phyloP scores from a whole-genome alignment of 2,329 filamentous ascomycete species.

The Penicillium aurantiogriseum region DNA sequence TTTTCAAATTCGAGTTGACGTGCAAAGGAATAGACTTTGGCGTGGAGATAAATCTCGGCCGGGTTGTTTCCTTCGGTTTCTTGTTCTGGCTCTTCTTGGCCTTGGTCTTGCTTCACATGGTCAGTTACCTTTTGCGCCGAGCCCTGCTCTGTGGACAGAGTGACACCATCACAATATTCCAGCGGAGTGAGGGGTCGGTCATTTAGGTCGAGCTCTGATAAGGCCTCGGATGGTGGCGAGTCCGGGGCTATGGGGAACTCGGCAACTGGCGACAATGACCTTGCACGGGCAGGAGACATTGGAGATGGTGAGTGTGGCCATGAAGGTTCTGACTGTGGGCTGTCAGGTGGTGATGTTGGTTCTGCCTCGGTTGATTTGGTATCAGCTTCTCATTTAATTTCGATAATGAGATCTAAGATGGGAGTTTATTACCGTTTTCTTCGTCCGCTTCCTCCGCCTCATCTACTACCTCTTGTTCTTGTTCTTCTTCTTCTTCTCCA shows the following conservation, averaged over 20 bases:
- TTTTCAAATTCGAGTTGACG: not conserved
- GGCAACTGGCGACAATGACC: not conserved
- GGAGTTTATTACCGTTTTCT: not conserved
- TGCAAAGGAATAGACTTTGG: conserved; percentile 10
- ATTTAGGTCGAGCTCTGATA: not conserved
- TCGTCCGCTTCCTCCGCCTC: not conserved
- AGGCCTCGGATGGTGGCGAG: not conserved
- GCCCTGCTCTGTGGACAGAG: not conserved
- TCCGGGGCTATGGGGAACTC: not conserved
- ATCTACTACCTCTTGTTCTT: not conserved
- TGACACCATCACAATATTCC: not conserved
- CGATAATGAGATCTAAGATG: not conserved
- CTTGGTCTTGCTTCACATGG: not conserved
- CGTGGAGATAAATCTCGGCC: conserved; percentile 4
- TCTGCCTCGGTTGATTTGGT: not conserved
- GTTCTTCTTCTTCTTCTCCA: not conserved
- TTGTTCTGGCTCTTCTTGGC: not conserved
- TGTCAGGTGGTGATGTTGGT: not conserved
- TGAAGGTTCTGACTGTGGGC: not conserved
- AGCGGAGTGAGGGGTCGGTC: not conserved
- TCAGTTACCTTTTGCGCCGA: not conserved
- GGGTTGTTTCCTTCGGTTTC: not conserved
- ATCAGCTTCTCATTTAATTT: not conserved
- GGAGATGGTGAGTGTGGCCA: not conserved
- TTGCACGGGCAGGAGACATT: not conserved